A percentile compares a stretch with the other conserved stretches of the same genome.
phyloP scores from a whole-genome alignment of 1,139 yeast genomes.

The Magnusiomyces ingens region DNA sequence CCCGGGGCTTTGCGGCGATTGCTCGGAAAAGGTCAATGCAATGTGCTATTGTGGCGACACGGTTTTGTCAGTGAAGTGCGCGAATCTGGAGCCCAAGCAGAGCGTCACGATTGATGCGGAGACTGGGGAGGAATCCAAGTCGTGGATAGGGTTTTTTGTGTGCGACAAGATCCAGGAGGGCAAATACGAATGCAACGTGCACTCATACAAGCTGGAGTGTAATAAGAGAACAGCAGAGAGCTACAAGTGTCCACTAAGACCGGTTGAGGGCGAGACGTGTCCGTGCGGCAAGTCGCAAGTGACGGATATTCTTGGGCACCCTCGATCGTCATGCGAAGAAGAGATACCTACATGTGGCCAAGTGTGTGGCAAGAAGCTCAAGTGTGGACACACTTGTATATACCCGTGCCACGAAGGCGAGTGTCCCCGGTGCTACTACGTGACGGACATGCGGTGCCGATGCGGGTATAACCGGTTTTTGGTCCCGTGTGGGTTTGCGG shows the following conservation, averaged over 20 bases:
- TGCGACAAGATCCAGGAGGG: slow-evolving; percentile 51
- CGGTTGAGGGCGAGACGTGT: slow-evolving; percentile 53
- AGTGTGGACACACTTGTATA: slow-evolving; percentile 69
- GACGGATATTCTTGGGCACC: slow-evolving; percentile 34
- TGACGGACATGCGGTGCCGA: slow-evolving; percentile 42
- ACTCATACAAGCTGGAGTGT: slow-evolving; percentile 53
- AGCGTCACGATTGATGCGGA: slow-evolving; percentile 9
- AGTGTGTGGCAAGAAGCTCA: slow-evolving; percentile 52
- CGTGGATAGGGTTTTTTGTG: slow-evolving; percentile 57
- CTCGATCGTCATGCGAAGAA: slow-evolving; percentile 57
- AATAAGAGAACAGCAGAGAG: slow-evolving; percentile 42
- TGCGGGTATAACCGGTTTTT: slow-evolving; percentile 47
- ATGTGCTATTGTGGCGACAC: slow-evolving; percentile 72
- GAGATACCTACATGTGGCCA: slow-evolving; percentile 66
- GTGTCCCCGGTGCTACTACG: slow-evolving; percentile 55
- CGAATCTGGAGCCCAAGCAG: slow-evolving; percentile 15
- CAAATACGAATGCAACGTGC: slow-evolving; percentile 60
- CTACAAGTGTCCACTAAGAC: slow-evolving; percentile 58
- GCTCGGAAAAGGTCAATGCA: slow-evolving; percentile 43
- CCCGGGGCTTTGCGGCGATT: slow-evolving; percentile 71
- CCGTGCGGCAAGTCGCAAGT: slow-evolving; percentile 64
- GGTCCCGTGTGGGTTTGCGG: slow-evolving; percentile 58
- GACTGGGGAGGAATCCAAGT: slow-evolving; percentile 23
- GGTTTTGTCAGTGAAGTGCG: slow-evolving; percentile 19
- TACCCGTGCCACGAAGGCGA: slow-evolving; percentile 70